Base-by-base conservation (phyloP, 495 filamentous ascomycete species). In the Achaetomiella virescens region DNA sequence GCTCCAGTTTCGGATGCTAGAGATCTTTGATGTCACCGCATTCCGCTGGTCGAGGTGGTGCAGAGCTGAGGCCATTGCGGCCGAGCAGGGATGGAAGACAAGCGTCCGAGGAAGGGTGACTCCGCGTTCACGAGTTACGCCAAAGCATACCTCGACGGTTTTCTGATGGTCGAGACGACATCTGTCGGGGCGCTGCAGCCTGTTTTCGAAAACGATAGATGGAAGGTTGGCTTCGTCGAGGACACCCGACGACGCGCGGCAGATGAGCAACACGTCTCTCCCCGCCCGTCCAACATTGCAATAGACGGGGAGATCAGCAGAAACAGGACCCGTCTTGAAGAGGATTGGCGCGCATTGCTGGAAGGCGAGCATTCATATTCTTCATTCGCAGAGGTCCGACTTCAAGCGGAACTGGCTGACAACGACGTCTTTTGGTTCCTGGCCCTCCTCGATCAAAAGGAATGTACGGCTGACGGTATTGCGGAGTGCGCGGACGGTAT, bases 1-100 rank as follows among this genome's bases (percentile, higher is more conserved):
- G 1, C 11, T 36, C 18, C 37, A 42, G 1, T 71, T 74, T 27
- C 67, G 67, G 0, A 25, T 43, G 15, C 53, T 74, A 36, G 54
- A 56, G 25, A 49, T 56, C 36, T 35, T 49, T 9, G 54, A 56
- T 18, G 27, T 55, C 25, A 33, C 22, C 0, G 43, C 43, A 2
- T 15, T n/a, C 20, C n/a, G 20, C 12, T 2, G 1, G 0, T 20
- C 21, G 43, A 14, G 9, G 58, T 33, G 6, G 15, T 65, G 21
- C 66, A 61, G 49, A 57, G 66, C 14, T 41, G 31, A 22, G 20
- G 20, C 21, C 1, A 45, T 70, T 12, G 42, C 29, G 15, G 17
- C 0, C 10, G 11, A 1, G 47, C 2, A 35, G 24, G 31, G 48
- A 21, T 55, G 53, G 38, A 53, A 45, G n/a, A 35, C 33, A 1